Base-by-base conservation (phyloP, 2,329 filamentous ascomycete genomes). In the Penicillium sp. region DNA sequence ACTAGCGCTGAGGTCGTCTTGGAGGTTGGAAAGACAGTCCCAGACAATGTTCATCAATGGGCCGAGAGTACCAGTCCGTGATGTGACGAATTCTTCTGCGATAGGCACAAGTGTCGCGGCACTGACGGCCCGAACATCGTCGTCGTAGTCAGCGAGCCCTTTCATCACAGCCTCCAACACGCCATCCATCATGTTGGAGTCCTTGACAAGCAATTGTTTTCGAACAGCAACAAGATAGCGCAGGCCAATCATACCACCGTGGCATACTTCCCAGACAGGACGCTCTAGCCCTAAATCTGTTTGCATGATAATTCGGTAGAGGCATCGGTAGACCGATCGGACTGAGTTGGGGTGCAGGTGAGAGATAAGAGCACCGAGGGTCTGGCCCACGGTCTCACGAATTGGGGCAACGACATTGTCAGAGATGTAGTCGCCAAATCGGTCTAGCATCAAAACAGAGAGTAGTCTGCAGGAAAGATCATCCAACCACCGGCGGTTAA, bases 381-480 rank as follows among this genome's bases (percentile, higher is more conserved):
- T 93, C 75, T 99, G 94, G 43, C 94, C 94, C 39, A 96, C 90
- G 0, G 92, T 96, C 77, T 99, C 94, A 61, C 94, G 84, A 60
- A 99, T 97, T 0, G 94, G 94, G 0, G 94, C 94, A 39, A 99
- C 92, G 1, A 95, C 96, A 49, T 91, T 99, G 72, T 99, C 94
- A 5, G 92, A 96, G 55, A 95, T 94, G 76, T 97, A 99, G 70
- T 99, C 94, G 53, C 92, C 95, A 69, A 99, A 99, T 49, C 92
- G 87, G 75, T 99, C 94, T 14, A 99, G 86, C 87, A 99, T 97
- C 66, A 99, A 88, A 49, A 99, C 92, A 70, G 91, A 96, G 73
- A 92, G 93, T 46, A 99, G 83, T 24, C 94, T 89, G 67, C 92
- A 97, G n/a, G 92, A 91, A 48, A 99, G 81, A 68, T 99, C 93